Conservation (phyloP, 495 filamentous ascomycete genomes). For the Hyaloscypha finlandica region DNA sequence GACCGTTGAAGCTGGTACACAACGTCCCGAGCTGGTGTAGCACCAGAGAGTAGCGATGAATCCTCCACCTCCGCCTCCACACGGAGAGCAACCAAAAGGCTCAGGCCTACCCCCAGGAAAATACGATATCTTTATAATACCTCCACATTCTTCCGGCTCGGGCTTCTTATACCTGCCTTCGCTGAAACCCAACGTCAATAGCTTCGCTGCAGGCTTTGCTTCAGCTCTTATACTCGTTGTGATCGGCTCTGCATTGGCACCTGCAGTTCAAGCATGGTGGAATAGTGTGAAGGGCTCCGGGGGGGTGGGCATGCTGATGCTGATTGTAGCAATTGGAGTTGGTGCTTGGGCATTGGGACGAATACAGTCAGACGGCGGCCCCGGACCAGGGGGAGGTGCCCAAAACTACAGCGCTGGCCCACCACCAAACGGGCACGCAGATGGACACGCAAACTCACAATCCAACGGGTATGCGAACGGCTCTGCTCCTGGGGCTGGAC, state of each 20-base stretch:
- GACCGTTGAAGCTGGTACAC: conserved; percentile 15
- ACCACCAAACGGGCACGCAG: conserved; percentile 8
- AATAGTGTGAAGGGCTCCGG: conserved; percentile 59
- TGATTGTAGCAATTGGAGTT: conserved; percentile 68
- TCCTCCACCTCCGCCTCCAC: conserved; percentile 62
- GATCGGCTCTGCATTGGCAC: conserved; percentile 66
- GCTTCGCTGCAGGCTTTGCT: conserved; percentile 83
- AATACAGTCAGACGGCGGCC: conserved; percentile 54
- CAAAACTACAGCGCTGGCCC: conserved; percentile 18
- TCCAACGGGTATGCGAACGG: conserved; percentile 23
- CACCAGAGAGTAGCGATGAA: conserved; percentile 38
- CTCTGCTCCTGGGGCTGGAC: conserved; percentile 17
- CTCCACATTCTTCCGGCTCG: conserved; percentile 84
- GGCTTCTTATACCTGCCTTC: conserved; percentile 96
- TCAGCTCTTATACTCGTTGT: conserved; percentile 69
- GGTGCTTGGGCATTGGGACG: conserved; percentile 75
- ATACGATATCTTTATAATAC: conserved; percentile 97
- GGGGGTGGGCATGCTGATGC: conserved; percentile 59
- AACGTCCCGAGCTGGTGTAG: conserved; percentile 14
- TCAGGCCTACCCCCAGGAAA: conserved; percentile 73
- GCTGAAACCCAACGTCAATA: conserved; percentile 80
- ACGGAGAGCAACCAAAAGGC: conserved; percentile 63
- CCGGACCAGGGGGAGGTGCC: conserved; percentile 32
- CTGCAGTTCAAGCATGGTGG: conserved; percentile 69
- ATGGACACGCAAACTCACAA: conserved; percentile 4